phyloP scores from a whole-genome alignment of 2,329 filamentous ascomycete species.

The Emergomyces africanus region DNA sequence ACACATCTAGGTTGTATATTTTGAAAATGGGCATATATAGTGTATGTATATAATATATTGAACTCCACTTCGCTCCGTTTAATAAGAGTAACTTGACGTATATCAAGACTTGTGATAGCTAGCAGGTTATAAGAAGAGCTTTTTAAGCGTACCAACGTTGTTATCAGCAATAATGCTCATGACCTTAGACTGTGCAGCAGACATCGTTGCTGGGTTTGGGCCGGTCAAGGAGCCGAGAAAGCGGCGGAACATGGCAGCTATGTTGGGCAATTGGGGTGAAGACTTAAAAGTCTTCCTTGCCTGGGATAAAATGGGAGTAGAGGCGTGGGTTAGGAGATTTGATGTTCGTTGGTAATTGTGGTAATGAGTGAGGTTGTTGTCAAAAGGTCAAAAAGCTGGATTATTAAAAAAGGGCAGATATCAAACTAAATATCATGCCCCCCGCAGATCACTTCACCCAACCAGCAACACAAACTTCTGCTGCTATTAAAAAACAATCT shows the following conservation, averaged over 20 bases:
- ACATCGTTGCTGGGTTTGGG: conserved; percentile 55
- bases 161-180: conserved; percentile 82
- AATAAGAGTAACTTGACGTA: too few relatives aligned
- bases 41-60: too few relatives aligned
- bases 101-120: neutral
- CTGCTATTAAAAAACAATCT: neutral
- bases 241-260: conserved; percentile 56
- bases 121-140: neutral
- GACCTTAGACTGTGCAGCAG: conserved; percentile 70
- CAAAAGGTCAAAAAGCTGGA: neutral
- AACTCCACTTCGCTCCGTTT: too few relatives aligned
- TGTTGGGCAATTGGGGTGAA: conserved; percentile 31
- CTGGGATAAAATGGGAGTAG: neutral
- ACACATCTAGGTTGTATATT: neutral
- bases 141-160: conserved; percentile 53
- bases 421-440: neutral
- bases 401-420: too few relatives aligned
- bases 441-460: neutral
- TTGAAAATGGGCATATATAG: neutral
- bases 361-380: neutral
- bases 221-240: conserved; percentile 53
- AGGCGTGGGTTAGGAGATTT: neutral
- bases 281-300: neutral
- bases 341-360: neutral
- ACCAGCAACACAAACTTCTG: neutral